A percentile compares a stretch with the other conserved stretches of the same genome.
Evolutionary conservation across 371 early-diverging fungal species (phyloP).

Genomic region (Syncephalastrum racemosum): DNA sequence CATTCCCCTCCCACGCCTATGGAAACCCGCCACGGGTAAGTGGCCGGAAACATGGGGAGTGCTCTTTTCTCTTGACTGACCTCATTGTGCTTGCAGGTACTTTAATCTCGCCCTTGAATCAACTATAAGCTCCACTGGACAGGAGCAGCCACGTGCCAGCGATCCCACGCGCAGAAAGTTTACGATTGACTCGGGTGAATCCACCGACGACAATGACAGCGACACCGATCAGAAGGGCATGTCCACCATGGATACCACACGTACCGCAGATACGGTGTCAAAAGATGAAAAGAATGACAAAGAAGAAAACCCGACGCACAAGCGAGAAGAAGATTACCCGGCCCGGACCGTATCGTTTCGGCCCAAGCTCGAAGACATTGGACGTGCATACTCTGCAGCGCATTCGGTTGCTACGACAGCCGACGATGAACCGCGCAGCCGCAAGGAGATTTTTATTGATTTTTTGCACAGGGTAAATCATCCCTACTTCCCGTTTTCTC

Average conservation of each 20-base stretch:
- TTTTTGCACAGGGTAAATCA: background rate
- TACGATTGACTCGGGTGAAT: constrained; percentile 8
- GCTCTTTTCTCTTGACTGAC: background rate
- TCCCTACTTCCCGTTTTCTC: background rate
- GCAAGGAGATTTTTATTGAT: constrained; percentile 13
- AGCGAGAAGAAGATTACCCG: background rate
- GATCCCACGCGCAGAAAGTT: constrained; percentile 4
- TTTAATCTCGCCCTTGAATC: constrained; percentile 9
- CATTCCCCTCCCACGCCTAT: constrained; percentile 10
- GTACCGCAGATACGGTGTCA: background rate
- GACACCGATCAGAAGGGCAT: background rate
- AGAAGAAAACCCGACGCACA: background rate
- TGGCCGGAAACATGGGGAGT: background rate
- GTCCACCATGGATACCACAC: background rate
- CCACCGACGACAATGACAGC: constrained; percentile 4
- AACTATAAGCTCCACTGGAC: background rate
- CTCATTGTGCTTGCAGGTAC: constrained; percentile 6
- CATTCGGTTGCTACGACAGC: constrained; percentile 3
- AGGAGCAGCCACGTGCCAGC: background rate
- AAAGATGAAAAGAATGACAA: background rate
- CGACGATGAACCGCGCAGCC: constrained; percentile 11
- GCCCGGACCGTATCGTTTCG: constrained; percentile 15
- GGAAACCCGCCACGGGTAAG: constrained; percentile 13
- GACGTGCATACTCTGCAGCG: constrained; percentile 15
- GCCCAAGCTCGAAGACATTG: constrained; percentile 18